Evolutionary conservation across 352 stramenopile genomes (phyloP).

Genomic region (Paralagenidium karlingii): DNA sequence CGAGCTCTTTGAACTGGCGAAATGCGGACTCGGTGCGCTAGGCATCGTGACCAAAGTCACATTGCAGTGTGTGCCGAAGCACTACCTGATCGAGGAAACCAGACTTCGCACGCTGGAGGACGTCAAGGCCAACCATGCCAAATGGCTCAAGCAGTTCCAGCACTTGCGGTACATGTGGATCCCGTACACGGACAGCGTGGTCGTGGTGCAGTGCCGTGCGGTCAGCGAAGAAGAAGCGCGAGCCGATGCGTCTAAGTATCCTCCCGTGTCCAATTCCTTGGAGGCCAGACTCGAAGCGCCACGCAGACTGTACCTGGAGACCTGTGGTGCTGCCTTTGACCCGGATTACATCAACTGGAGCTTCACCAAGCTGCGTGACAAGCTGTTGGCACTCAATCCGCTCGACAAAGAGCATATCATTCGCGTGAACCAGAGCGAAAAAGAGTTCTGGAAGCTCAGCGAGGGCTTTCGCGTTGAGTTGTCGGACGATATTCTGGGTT

Average conservation of each 20-base stretch:
- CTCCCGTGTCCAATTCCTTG: constrained; percentile 23
- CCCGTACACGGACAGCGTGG: constrained; percentile 91
- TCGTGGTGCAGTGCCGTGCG: constrained; percentile 87
- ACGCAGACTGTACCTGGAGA: constrained; percentile 63
- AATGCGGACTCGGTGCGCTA: constrained; percentile 91
- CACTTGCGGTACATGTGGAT: constrained; percentile 98
- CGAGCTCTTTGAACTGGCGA: constrained; percentile 85
- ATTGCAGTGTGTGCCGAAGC: constrained; percentile 89
- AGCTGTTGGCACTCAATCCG: constrained; percentile 71
- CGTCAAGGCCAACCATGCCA: constrained; percentile 64
- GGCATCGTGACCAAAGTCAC: constrained; percentile 95
- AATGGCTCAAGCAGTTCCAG: constrained; percentile 64
- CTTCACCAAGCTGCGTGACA: constrained; percentile 77
- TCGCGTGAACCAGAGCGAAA: constrained; percentile 91
- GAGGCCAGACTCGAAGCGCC: constrained; percentile 66
- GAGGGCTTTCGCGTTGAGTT: constrained; percentile 85
- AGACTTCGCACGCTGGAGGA: constrained; percentile 83
- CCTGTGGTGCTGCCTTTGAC: constrained; percentile 38
- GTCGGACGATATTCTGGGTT: constrained; percentile 94
- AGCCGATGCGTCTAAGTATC: constrained; percentile 23
- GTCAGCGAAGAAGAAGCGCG: constrained; percentile 27
- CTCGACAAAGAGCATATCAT: constrained; percentile 89
- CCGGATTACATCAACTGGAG: constrained; percentile 61
- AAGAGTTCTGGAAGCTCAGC: constrained; percentile 91
- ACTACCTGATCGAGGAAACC: constrained; percentile 91